Conservation (phyloP, 1,139 yeast species). For the Entelexis paramagnoliae region DNA sequence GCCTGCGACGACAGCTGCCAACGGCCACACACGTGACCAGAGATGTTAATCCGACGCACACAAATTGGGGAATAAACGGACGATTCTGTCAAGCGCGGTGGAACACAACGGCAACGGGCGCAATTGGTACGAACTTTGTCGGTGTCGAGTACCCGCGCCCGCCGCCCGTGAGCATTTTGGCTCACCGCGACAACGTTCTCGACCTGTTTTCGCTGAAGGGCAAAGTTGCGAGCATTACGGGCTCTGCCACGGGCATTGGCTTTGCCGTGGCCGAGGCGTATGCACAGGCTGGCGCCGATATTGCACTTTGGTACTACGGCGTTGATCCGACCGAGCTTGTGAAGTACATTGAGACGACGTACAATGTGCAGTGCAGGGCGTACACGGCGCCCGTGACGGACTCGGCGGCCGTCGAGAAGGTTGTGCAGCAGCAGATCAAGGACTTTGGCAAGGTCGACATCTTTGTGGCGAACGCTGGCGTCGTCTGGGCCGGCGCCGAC, state of each 20-base stretch:
- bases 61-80: neutral
- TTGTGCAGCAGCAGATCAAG: slow-evolving; percentile 42
- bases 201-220: slow-evolving; percentile 24
- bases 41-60: neutral
- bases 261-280: slow-evolving; percentile 71
- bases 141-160: slow-evolving; percentile 20
- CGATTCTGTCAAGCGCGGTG: neutral
- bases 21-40: neutral
- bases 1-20: neutral
- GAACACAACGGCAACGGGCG: no score
- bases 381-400: slow-evolving; percentile 52
- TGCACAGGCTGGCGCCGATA: slow-evolving; percentile 85
- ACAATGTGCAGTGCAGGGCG: slow-evolving; percentile 50
- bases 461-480: slow-evolving; percentile 73
- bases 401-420: slow-evolving; percentile 41
- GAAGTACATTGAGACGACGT: slow-evolving; percentile 37
- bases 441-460: slow-evolving; percentile 61
- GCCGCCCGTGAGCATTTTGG: slow-evolving; percentile 16
- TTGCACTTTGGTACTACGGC: slow-evolving; percentile 66
- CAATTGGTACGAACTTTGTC: slow-evolving; percentile 10
- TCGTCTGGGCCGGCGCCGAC: slow-evolving; percentile 47
- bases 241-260: slow-evolving; percentile 80
- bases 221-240: slow-evolving; percentile 62
- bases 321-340: slow-evolving; percentile 34
- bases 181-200: slow-evolving; percentile 17